Evolutionary conservation across 2,329 filamentous ascomycete species (phyloP), one percentile per base, ranked within the genome.

Genomic region (Xylaria sp.): DNA sequence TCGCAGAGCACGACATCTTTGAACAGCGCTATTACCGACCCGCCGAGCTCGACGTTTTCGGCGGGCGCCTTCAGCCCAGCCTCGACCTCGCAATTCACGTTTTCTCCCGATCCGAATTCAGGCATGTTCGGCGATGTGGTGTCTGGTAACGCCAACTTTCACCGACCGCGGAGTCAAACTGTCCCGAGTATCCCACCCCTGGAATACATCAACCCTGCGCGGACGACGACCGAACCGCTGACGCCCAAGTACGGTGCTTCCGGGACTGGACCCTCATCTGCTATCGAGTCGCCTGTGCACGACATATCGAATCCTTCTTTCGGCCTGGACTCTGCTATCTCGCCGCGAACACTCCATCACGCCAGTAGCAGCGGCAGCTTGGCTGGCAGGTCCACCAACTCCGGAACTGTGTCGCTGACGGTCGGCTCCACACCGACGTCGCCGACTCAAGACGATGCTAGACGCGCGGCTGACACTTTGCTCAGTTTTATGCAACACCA

Each of bases 101-200:
- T 96, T 78, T 92, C 91, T 0, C 92, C 93, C 0, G 91, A 96
- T 71, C 86, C 89, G 12, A 89, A 89, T 66, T 85, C 86, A 3
- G 90, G 90, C 61, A 87, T 89, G 0, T 96, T 94, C 77, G 74
- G 80, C 50, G 84, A 85, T 48, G 79, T 80, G 34, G 76, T 79
- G 4, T 76, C 76, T 4, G 81, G 77, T 36, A 77, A 75, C 65
- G 81, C 83, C 61, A 88, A 88, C 74, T 89, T 90, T 72, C 90
- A 92, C 74, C 87, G 93, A 64, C 93, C 92, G n/a, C 87, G 93
- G 75, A 96, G 93, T 78, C 93, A 97, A 79, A 97, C 93, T 0
- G 94, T 97, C 71, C 93, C 94, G 0, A 89, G 90, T 53, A 82
- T 93, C 50, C 89, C 89, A 55, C 82, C 83, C 64, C 83, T 91